Evolutionary conservation across 495 filamentous ascomycete species (phyloP).

Genomic region (Hypoxylon intermedium): DNA sequence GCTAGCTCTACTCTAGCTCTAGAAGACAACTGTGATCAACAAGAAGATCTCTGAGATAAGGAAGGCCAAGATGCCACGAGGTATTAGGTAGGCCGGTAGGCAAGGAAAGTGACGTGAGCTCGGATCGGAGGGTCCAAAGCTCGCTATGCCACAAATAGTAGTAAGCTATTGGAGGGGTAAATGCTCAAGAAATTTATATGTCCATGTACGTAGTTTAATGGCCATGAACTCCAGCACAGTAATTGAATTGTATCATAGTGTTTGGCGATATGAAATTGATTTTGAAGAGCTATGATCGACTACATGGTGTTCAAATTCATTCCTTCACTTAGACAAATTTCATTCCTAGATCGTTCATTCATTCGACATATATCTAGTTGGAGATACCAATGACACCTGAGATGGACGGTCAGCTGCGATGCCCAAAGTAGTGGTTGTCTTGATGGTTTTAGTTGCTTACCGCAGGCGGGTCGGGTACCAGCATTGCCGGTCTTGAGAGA

Average conservation of each 20-base stretch:
- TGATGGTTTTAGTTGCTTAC: constrained; percentile 59
- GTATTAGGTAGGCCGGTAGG: too few relatives aligned
- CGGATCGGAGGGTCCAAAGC: neutral
- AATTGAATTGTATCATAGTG: too few relatives aligned
- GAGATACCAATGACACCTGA: constrained; percentile 89
- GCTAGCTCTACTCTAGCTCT: too few relatives aligned
- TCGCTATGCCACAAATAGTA: constrained; percentile 23
- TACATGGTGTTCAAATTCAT: constrained; percentile 16
- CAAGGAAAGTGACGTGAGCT: constrained; percentile 1
- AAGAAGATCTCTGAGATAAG: neutral
- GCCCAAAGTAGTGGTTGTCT: neutral
- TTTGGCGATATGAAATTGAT: constrained; percentile 9
- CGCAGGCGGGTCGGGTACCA: constrained; percentile 89
- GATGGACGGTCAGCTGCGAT: constrained; percentile 20
- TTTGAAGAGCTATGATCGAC: constrained; percentile 17
- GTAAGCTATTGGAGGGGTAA: constrained; percentile 9
- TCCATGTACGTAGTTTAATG: neutral
- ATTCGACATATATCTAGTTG: constrained; percentile 46
- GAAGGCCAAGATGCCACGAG: neutral
- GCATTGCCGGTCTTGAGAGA: constrained; percentile 98
- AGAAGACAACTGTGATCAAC: constrained; percentile 2
- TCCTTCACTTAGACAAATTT: constrained; percentile 8
- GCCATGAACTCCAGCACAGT: neutral
- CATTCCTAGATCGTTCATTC: constrained; percentile 1
- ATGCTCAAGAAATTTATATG: neutral